Evolutionary conservation across 352 stramenopile genomes (phyloP).

Genomic region (Phytophthora podocarpi): DNA sequence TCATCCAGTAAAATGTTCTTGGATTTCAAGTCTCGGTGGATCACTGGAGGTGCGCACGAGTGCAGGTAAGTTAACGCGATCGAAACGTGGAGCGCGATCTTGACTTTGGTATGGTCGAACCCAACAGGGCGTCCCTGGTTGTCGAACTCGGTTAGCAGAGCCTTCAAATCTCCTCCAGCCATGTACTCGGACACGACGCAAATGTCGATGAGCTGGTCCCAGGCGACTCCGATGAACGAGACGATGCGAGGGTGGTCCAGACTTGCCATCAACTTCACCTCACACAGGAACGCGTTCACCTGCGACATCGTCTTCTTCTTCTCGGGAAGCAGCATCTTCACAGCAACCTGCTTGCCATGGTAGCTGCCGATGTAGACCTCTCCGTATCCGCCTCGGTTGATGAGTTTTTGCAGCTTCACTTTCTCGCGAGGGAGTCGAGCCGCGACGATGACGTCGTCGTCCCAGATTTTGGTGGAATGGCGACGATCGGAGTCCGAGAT

Average conservation of each 20-base stretch:
- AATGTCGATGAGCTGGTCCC: constrained; percentile 43
- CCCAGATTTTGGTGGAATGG: constrained; percentile 28
- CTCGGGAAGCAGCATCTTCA: constrained; percentile 34
- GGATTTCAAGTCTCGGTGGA: constrained; percentile 51
- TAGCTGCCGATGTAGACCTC: constrained; percentile 32
- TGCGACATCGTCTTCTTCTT: constrained; percentile 27
- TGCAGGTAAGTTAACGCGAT: constrained; percentile 51
- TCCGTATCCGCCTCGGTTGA: constrained; percentile 30
- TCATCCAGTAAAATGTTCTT: constrained; percentile 46
- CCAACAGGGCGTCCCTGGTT: constrained; percentile 21
- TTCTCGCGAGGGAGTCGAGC: constrained; percentile 24
- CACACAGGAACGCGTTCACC: constrained; percentile 30
- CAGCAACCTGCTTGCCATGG: constrained; percentile 23
- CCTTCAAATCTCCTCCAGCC: constrained; percentile 41
- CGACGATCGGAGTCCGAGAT: constrained; percentile 18
- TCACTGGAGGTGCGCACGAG: constrained; percentile 37
- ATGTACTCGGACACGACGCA: constrained; percentile 61
- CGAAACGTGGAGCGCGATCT: constrained; percentile 38
- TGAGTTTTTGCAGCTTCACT: constrained; percentile 5
- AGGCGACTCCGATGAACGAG: constrained; percentile 48
- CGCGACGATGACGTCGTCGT: constrained; percentile 45
- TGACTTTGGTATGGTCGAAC: constrained; percentile 38
- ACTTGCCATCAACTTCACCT: constrained; percentile 30
- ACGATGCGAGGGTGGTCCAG: constrained; percentile 42
- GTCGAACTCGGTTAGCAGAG: constrained; percentile 36